Evolutionary conservation across 805 yeast species (phyloP).

Genomic region (Komagataella phaffii): DNA sequence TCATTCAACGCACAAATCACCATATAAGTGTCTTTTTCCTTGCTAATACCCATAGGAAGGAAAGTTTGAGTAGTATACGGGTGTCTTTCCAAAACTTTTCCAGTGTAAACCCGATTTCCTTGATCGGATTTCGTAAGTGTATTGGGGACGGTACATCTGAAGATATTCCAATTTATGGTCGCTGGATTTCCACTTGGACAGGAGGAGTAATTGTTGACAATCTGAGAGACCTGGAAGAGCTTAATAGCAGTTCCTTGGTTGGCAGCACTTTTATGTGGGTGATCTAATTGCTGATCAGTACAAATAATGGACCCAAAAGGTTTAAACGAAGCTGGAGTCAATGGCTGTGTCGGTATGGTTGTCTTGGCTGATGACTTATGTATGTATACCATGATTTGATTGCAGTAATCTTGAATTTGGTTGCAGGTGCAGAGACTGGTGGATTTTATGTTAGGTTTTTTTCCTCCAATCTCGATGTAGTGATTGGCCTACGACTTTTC

Average conservation of each 20-base stretch:
- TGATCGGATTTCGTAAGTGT: slow-evolving; percentile 23
- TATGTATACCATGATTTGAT: slow-evolving; percentile 1
- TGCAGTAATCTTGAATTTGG: neutral
- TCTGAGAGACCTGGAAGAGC: slow-evolving; percentile 57
- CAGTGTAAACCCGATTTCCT: slow-evolving; percentile 19
- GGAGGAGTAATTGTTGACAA: slow-evolving; percentile 32
- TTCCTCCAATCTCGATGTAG: neutral
- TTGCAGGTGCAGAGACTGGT: neutral
- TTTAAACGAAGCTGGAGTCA: slow-evolving; percentile 56
- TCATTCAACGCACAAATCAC: slow-evolving; percentile 67
- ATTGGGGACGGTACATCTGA: slow-evolving; percentile 68
- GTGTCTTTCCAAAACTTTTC: slow-evolving; percentile 79
- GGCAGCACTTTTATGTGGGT: slow-evolving; percentile 38
- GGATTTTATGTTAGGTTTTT: neutral
- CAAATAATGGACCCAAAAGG: slow-evolving; percentile 69
- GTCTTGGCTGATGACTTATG: neutral
- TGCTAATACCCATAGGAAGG: slow-evolving; percentile 69
- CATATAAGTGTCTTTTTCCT: slow-evolving; percentile 40
- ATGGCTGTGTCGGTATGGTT: slow-evolving; percentile 32
- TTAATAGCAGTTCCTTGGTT: slow-evolving; percentile 93
- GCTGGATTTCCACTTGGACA: slow-evolving; percentile 35
- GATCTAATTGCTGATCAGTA: slow-evolving; percentile 54
- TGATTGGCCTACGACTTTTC: neutral
- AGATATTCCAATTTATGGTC: slow-evolving; percentile 68
- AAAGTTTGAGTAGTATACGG: slow-evolving; percentile 85